phyloP scores from a whole-genome alignment of 371 early-diverging fungal genomes.

The Syncephalis plumigaleata region DNA sequence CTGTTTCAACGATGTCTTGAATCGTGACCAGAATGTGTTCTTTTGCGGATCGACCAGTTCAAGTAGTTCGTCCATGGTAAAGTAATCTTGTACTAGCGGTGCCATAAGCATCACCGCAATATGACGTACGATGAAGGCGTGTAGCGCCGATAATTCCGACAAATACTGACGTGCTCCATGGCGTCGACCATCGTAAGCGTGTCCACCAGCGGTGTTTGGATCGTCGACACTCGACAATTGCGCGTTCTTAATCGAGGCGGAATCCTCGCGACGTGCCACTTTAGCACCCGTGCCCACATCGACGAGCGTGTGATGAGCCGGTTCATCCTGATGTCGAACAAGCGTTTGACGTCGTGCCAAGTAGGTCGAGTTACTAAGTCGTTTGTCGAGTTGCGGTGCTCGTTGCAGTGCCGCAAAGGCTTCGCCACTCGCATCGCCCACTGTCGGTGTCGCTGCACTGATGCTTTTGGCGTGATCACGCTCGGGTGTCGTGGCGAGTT shows the following conservation, averaged over 20 bases:
- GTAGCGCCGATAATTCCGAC: slow-evolving; percentile 66
- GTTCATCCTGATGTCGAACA: not conserved
- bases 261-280: not conserved
- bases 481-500: not conserved
- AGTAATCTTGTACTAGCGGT: slow-evolving; percentile 42
- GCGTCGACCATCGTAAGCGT: not conserved
- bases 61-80: slow-evolving; percentile 46
- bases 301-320: too few relatives aligned
- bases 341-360: not conserved
- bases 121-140: slow-evolving; percentile 71
- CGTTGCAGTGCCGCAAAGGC: not conserved
- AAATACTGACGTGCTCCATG: slow-evolving; percentile 19
- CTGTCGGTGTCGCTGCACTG: too few relatives aligned
- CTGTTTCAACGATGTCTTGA: slow-evolving; percentile 39
- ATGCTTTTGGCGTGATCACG: too few relatives aligned
- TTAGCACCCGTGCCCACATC: too few relatives aligned
- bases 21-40: slow-evolving; percentile 52
- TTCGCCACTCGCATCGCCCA: too few relatives aligned
- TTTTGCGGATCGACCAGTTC: slow-evolving; percentile 55
- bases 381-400: not conserved
- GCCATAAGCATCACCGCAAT: slow-evolving; percentile 62
- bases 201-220: not conserved
- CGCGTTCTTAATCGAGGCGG: not conserved
- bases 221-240: too few relatives aligned
- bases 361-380: not conserved